These are phyloP conservation scores for Echites panduratus DNA, from an alignment of 257 asterid species.

Conservation along the genomic window DNA sequence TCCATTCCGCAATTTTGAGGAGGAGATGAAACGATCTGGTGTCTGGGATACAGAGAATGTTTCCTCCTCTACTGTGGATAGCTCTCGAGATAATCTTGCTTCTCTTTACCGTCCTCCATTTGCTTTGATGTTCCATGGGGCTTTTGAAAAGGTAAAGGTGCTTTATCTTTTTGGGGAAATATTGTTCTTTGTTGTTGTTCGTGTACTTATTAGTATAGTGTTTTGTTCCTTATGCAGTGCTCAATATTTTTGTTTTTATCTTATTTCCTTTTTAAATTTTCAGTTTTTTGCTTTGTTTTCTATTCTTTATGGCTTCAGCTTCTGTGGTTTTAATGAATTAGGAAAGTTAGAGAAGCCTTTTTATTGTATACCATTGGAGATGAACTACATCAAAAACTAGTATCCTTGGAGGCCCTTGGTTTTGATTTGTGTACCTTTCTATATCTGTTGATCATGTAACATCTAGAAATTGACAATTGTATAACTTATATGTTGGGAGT, in stretches of 20 bases:
- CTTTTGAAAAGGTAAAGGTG: constrained; percentile 74
- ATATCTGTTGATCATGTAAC: background rate
- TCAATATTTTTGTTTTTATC: background rate
- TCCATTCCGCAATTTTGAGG: constrained; percentile 95
- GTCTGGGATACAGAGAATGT: constrained; percentile 78
- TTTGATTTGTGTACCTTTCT: background rate
- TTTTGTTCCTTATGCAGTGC: constrained; percentile 1
- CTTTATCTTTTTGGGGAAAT: background rate
- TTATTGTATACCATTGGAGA: background rate
- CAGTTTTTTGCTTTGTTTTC: background rate
- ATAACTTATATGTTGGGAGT: background rate
- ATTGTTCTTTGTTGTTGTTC: background rate
- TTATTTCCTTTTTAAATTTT: background rate
- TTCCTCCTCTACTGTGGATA: constrained; percentile 56
- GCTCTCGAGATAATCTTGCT: constrained; percentile 83
- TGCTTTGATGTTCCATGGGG: constrained; percentile 77
- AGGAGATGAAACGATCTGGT: constrained; percentile 77
- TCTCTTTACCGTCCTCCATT: constrained; percentile 95
- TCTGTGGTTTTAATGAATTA: background rate
- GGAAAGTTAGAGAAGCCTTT: background rate
- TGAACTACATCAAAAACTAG: background rate
- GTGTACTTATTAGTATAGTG: background rate
- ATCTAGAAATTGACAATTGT: background rate
- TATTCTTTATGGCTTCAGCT: background rate
- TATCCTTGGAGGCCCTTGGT: background rate